These are phyloP conservation scores for Fagus sylvatica DNA, from an alignment of 306 rosid genomes.

Conservation along the genomic window DNA sequence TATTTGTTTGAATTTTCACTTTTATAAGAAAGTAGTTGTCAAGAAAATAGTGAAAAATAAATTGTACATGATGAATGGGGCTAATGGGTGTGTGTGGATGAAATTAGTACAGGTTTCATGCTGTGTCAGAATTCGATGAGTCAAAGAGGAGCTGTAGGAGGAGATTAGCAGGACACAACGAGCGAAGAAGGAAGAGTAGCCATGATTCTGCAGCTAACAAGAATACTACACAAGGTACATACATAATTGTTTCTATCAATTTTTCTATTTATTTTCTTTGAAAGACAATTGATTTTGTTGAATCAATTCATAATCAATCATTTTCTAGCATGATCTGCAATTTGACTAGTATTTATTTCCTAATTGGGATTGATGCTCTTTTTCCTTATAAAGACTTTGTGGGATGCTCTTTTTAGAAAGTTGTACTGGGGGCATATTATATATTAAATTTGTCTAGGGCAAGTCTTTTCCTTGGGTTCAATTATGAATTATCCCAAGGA, in stretches of 20 bases:
- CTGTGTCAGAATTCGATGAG: constrained; percentile 83
- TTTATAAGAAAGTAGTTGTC: neutral
- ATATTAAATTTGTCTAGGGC: too few species aligned
- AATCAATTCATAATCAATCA: neutral
- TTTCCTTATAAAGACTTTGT: too few species aligned
- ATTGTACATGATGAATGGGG: neutral
- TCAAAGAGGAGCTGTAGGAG: constrained; percentile 93
- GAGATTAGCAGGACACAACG: constrained; percentile 96
- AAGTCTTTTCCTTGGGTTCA: too few species aligned
- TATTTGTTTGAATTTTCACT: too few species aligned
- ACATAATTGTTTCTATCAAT: neutral
- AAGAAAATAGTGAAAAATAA: neutral
- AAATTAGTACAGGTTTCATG: constrained; percentile 67
- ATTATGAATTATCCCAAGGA: too few species aligned
- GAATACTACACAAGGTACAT: constrained; percentile 54
- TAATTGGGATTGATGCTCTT: too few species aligned
- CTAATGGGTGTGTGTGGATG: neutral
- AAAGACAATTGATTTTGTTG: neutral
- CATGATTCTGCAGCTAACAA: constrained; percentile 66
- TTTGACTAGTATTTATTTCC: neutral
- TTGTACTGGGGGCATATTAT: too few species aligned
- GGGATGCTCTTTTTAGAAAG: too few species aligned
- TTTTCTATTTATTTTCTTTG: neutral
- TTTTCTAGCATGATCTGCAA: neutral
- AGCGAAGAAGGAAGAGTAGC: constrained; percentile 89